Evolutionary conservation across 768 basidiomycete species (phyloP).

Genomic region (Lactarius vividus): DNA sequence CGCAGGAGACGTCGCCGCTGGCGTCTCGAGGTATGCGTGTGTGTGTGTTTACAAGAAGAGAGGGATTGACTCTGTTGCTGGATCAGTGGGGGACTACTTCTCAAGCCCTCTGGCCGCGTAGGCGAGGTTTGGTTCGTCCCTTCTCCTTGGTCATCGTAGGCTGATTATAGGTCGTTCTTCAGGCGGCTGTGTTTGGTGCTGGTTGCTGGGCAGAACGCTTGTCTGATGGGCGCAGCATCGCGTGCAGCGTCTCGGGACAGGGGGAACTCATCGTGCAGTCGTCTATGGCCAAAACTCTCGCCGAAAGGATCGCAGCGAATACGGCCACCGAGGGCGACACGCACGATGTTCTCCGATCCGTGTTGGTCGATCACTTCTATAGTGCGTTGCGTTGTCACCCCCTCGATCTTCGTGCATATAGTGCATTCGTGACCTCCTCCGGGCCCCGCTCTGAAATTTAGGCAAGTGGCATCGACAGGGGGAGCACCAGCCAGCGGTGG

Average conservation of each 20-base stretch:
- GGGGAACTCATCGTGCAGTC: constrained; percentile 68
- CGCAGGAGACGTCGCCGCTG: constrained; percentile 52
- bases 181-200: constrained; percentile 72
- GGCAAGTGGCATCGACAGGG: constrained; percentile 41
- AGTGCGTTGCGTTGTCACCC: constrained; percentile 38
- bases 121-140: constrained; percentile 70
- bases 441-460: constrained; percentile 24
- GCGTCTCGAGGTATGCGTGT: constrained; percentile 62
- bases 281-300: constrained; percentile 53
- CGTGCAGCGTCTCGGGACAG: constrained; percentile 70
- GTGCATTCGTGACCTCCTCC: neutral
- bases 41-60: neutral
- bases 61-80: neutral
- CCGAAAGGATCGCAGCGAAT: constrained; percentile 41
- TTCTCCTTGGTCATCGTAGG: too few species aligned
- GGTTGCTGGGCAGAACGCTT: constrained; percentile 68
- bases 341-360: constrained; percentile 50
- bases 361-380: constrained; percentile 50
- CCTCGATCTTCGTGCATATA: neutral
- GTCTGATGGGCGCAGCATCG: constrained; percentile 40
- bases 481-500: constrained; percentile 51
- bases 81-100: constrained; percentile 70
- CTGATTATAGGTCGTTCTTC: constrained; percentile 1
- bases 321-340: constrained; percentile 43
- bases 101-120: constrained; percentile 70